Conservation (phyloP, 1,284 basidiomycete species). For the Cystobasidium pallidum region DNA sequence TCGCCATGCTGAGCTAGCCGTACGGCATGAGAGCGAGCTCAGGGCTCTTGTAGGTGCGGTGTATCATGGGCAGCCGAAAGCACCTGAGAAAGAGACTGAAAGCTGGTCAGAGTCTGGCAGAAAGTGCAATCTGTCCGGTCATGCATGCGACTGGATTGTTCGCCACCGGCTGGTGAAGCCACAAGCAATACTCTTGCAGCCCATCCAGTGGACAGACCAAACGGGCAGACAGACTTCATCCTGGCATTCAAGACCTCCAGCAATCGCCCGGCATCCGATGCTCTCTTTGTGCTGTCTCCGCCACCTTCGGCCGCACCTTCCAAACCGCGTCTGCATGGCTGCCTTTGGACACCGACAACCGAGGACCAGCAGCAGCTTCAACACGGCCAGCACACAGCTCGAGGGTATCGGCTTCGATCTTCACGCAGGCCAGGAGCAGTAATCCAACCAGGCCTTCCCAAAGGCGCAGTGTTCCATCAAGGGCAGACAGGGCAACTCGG, state of each 20-base stretch:
- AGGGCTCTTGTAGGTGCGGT: neutral
- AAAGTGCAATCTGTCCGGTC: no score
- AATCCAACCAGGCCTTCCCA: neutral
- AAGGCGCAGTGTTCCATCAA: neutral
- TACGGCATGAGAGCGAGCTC: neutral
- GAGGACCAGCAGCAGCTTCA: no score
- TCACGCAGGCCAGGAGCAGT: neutral
- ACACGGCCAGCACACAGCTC: no score
- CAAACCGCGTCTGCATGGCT: neutral
- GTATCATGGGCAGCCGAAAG: neutral
- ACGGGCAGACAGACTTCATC: no score
- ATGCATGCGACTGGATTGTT: no score
- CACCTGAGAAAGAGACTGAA: neutral
- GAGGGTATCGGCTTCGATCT: neutral
- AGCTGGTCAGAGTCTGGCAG: neutral
- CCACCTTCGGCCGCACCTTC: no score
- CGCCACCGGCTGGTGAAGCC: no score
- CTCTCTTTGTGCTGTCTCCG: slow-evolving; percentile 14
- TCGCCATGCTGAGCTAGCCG: neutral
- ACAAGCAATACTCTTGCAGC: no score
- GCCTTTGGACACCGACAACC: no score
- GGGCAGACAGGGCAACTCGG: neutral
- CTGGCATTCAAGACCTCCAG: neutral
- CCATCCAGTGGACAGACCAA: no score
- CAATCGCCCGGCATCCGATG: neutral